Conservation (phyloP, 306 rosid genomes). For the Castanea mollissima region DNA sequence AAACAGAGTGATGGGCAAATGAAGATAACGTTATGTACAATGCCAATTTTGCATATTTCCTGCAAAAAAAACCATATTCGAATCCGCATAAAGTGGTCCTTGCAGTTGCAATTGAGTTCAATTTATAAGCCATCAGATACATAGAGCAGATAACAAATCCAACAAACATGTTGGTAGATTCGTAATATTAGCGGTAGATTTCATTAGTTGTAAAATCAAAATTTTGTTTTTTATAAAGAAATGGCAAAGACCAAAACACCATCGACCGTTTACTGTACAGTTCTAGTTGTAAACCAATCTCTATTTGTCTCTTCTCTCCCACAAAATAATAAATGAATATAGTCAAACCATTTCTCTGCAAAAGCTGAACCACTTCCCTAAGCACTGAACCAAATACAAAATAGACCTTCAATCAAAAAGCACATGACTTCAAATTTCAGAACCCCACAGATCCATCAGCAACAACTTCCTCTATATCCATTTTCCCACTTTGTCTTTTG, state of each 20-base stretch:
- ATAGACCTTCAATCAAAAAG: constrained; percentile 2
- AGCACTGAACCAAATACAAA: background rate
- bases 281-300: background rate
- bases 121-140: background rate
- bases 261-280: constrained; percentile 4
- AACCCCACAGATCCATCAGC: constrained; percentile 4
- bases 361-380: constrained; percentile 10
- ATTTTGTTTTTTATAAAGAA: background rate
- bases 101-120: too few relatives aligned
- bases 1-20: too few relatives aligned
- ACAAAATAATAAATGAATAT: background rate
- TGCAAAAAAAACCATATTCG: too few relatives aligned
- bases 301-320: background rate
- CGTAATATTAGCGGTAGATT: background rate
- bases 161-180: too few relatives aligned
- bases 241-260: background rate
- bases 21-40: too few relatives aligned
- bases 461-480: background rate
- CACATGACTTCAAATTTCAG: background rate
- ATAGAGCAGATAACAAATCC: background rate
- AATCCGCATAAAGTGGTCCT: too few relatives aligned
- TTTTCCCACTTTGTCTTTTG: background rate
- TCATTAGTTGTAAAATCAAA: background rate
- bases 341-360: background rate
- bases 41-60: too few relatives aligned